A percentile compares a stretch with the other conserved stretches of the same genome.
These are phyloP conservation scores for Mangifera indica DNA, from an alignment of 345 rosid genomes.

Conservation along the genomic window DNA sequence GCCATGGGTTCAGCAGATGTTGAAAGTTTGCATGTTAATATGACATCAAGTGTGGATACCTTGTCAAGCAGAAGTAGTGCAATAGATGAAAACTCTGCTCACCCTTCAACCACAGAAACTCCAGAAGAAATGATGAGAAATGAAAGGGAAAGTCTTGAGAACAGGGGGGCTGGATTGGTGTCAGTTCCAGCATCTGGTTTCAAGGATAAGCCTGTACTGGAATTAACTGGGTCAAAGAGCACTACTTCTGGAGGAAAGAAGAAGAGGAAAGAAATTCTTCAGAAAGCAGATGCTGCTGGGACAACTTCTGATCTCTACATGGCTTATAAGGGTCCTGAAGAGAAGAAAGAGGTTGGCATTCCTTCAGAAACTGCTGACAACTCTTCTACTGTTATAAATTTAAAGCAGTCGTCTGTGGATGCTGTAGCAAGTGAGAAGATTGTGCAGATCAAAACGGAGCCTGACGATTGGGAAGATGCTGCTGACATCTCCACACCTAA, in stretches of 20 bases:
- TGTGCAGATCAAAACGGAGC: conserved; percentile 57
- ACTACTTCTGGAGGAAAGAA: conserved; percentile 41
- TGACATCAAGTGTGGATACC: conserved; percentile 16
- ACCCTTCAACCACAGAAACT: conserved; percentile 27
- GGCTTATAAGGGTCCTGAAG: conserved; percentile 93
- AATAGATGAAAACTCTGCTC: conserved; percentile 28
- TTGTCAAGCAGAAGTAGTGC: conserved; percentile 18
- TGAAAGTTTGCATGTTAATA: conserved; percentile 24
- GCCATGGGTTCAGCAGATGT: conserved; percentile 31
- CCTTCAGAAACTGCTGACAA: conserved; percentile 34
- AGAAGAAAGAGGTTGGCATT: conserved; percentile 51
- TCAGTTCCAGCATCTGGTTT: conserved; percentile 33
- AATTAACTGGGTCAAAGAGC: conserved; percentile 49
- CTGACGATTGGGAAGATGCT: conserved; percentile 98
- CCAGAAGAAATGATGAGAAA: conserved; percentile 30
- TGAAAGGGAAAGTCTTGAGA: conserved; percentile 38
- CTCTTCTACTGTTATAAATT: conserved; percentile 27
- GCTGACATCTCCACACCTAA: conserved; percentile 84
- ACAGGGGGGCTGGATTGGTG: conserved; percentile 27
- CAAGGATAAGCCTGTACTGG: conserved; percentile 47
- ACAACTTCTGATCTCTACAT: conserved; percentile 62
- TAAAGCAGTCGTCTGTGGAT: conserved; percentile 37
- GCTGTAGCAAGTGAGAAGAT: conserved; percentile 31
- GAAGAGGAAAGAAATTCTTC: conserved; percentile 65
- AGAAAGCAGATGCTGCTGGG: conserved; percentile 94